Base-by-base conservation (phyloP, 768 basidiomycete genomes). In the Rubroboletus satanas region DNA sequence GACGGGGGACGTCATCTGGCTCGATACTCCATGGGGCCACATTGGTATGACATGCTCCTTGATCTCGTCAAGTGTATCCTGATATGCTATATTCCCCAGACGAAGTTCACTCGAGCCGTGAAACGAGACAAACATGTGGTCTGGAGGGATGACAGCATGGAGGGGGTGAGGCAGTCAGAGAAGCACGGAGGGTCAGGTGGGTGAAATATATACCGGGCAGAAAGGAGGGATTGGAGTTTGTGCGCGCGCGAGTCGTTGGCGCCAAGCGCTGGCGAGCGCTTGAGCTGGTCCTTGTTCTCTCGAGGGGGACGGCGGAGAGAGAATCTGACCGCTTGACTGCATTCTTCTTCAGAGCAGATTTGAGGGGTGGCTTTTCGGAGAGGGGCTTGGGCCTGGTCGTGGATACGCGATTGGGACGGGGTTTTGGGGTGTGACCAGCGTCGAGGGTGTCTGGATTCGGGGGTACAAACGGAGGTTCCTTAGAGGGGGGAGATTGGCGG, bases 81-180 rank as follows among this genome's bases (percentile, higher is more conserved):
- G 83, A 45, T 83, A 73, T 18, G 69, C 67, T 28, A 79, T 62
- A 50, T 75, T 76, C 28, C 69, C 73, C 23, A 79, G 52, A 45
- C 78, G 78, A 42, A 90, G 70, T 69, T 88, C 84, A 61, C 82
- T 85, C 53, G 80, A 79, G 41, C 82, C 79, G 55, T 79, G 78
- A 62, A 91, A 83, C 23, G 85, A 81, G 45, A 91, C 73, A 63
- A 90, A 85, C 74, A 90, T 76, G 63, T 90, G 87, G 59, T 83
- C 88, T 90, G 60, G 46, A 60, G 39, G 8, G 48, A 42, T 59
- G 36, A 57, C 55, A 58, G 57, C 57, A 64, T 63, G 41, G 73
- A 38, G 64, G 45, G 54, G 53, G 57, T 35, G 45, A 46, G 52
- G 54, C 70, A 62, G 44, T 67, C 41, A 64, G 63, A 52, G 60